Percentiles rank a stretch among this genome's conserved stretches.
Conservation (phyloP, 371 early-diverging fungal species). For the Mucor sp. region DNA sequence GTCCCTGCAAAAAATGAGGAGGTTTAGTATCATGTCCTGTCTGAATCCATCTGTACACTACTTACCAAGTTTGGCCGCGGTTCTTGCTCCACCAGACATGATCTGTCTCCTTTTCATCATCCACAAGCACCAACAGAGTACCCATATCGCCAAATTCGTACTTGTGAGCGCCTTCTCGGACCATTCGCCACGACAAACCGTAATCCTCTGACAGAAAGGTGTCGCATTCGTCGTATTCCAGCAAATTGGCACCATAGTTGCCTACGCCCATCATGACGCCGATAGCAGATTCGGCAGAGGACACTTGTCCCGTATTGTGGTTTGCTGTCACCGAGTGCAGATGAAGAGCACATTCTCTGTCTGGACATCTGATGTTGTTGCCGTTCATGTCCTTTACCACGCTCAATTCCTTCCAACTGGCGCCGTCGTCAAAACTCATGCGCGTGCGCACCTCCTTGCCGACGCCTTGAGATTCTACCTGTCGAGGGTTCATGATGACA, state of each 20-base stretch:
- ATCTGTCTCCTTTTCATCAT: slow-evolving; percentile 73
- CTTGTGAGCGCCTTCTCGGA: slow-evolving; percentile 80
- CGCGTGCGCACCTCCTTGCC: slow-evolving; percentile 72
- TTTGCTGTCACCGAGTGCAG: slow-evolving; percentile 83
- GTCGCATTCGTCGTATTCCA: slow-evolving; percentile 74
- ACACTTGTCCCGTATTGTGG: slow-evolving; percentile 68
- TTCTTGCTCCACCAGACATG: slow-evolving; percentile 78
- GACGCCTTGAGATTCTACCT: slow-evolving; percentile 44
- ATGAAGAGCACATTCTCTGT: slow-evolving; percentile 74
- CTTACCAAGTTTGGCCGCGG: slow-evolving; percentile 82
- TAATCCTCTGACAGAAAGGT: slow-evolving; percentile 87
- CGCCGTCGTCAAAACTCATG: slow-evolving; percentile 91
- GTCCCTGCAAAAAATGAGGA: slow-evolving; percentile 39
- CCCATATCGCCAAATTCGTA: slow-evolving; percentile 93
- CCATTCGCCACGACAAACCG: slow-evolving; percentile 84
- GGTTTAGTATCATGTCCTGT: no score
- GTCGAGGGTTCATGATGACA: slow-evolving; percentile 71
- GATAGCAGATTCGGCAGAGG: slow-evolving; percentile 74
- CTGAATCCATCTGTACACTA: neutral
- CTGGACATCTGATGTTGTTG: slow-evolving; percentile 35
- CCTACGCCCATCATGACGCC: slow-evolving; percentile 93
- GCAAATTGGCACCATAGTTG: slow-evolving; percentile 74
- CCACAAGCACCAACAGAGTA: slow-evolving; percentile 71
- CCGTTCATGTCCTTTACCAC: slow-evolving; percentile 42
- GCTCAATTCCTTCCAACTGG: slow-evolving; percentile 68